phyloP scores from a whole-genome alignment of 2,329 filamentous ascomycete genomes.

The Fusarium paranaense region DNA sequence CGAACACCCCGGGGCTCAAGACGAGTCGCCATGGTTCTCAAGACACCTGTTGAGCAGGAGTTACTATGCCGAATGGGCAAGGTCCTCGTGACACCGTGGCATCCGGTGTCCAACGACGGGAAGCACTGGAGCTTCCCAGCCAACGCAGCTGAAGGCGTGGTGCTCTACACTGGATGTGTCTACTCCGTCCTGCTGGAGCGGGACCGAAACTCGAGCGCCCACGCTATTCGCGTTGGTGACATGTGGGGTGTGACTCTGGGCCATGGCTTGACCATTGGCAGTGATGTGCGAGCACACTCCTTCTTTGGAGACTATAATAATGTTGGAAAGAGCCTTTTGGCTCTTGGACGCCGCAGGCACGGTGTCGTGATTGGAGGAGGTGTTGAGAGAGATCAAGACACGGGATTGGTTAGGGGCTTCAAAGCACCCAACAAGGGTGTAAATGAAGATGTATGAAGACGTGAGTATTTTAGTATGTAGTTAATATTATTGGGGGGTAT shows the following conservation, averaged over 20 bases:
- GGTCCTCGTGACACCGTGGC: slow-evolving; percentile 69
- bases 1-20: slow-evolving; percentile 63
- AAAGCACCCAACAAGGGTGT: background rate
- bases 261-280: slow-evolving; percentile 60
- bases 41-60: slow-evolving; percentile 56
- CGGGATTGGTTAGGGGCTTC: slow-evolving; percentile 53
- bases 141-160: slow-evolving; percentile 45
- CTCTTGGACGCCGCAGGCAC: slow-evolving; percentile 48
- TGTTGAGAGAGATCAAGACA: slow-evolving; percentile 51
- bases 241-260: slow-evolving; percentile 69
- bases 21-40: slow-evolving; percentile 63
- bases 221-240: slow-evolving; percentile 61
- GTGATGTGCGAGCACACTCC: slow-evolving; percentile 58
- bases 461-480: background rate
- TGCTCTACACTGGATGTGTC: slow-evolving; percentile 62
- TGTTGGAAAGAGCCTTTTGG: slow-evolving; percentile 55
- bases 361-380: slow-evolving; percentile 60
- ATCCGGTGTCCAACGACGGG: slow-evolving; percentile 61
- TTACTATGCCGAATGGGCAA: slow-evolving; percentile 59
- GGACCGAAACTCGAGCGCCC: slow-evolving; percentile 56
- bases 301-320: slow-evolving; percentile 66
- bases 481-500: background rate
- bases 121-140: slow-evolving; percentile 62
- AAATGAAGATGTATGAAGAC: background rate
- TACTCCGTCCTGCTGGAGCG: slow-evolving; percentile 69